A percentile compares a stretch with the other conserved stretches of the same genome.
phyloP scores from a whole-genome alignment of 2,329 filamentous ascomycete genomes.

The Aspergillus fijiensis region DNA sequence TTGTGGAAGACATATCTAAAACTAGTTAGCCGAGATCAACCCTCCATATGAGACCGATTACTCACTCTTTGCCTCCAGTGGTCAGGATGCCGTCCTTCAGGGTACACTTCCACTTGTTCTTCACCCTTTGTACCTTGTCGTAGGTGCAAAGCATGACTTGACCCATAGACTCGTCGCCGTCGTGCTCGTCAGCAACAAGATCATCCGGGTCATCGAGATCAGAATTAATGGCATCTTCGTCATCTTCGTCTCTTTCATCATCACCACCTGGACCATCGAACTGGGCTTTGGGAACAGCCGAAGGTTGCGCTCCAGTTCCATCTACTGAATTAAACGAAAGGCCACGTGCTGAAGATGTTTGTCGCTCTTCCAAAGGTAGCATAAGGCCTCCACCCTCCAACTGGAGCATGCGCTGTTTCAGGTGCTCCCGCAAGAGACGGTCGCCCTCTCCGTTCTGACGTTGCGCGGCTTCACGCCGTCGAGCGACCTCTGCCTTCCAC shows the following conservation, averaged over 20 bases:
- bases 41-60: constrained; percentile 16
- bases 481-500: constrained; percentile 49
- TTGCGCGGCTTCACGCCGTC: constrained; percentile 42
- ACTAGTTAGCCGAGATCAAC: constrained; percentile 24
- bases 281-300: constrained; percentile 41
- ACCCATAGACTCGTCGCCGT: constrained; percentile 77
- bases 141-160: constrained; percentile 99
- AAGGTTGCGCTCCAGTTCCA: constrained; percentile 1
- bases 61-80: constrained; percentile 84
- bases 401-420: constrained; percentile 42
- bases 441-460: constrained; percentile 38
- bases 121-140: constrained; percentile 97
- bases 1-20: constrained; percentile 90
- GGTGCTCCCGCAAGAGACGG: constrained; percentile 42
- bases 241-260: constrained; percentile 60
- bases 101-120: constrained; percentile 99
- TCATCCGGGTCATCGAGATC: constrained; percentile 96
- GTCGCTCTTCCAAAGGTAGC: constrained; percentile 42
- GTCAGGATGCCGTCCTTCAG: constrained; percentile 95
- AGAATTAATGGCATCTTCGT: constrained; percentile 97
- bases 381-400: constrained; percentile 50
- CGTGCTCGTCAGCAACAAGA: constrained; percentile 76
- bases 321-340: constrained; percentile 10
- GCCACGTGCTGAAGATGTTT: constrained; percentile 40
- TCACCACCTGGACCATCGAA: constrained; percentile 58